phyloP scores from a whole-genome alignment of 164 flowering plant genomes.

The Protea cynaroides region DNA sequence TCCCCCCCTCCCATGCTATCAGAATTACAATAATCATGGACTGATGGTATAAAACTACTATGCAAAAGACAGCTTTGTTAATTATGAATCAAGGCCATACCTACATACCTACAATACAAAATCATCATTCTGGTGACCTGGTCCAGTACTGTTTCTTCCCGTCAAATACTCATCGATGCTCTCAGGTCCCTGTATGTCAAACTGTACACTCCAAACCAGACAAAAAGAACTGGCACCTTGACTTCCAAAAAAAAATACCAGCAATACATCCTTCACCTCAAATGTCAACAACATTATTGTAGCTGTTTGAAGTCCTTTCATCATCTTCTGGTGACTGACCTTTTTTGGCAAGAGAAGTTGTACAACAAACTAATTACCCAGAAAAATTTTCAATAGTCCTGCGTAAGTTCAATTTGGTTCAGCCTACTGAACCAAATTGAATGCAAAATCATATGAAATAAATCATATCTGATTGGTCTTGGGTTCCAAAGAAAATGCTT shows the following conservation, averaged over 20 bases:
- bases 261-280: background rate
- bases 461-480: background rate
- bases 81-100: background rate
- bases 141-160: background rate
- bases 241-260: background rate
- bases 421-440: background rate
- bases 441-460: background rate
- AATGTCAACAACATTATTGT: background rate
- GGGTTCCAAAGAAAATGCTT: constrained; percentile 2
- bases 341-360: background rate
- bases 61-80: no score
- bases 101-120: background rate
- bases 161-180: background rate
- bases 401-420: background rate
- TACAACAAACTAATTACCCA: background rate
- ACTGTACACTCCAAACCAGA: background rate
- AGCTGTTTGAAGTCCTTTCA: background rate
- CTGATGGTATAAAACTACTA: no score
- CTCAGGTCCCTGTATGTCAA: background rate
- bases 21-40: no score
- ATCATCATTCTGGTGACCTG: background rate
- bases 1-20: no score
- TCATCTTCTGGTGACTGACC: background rate
- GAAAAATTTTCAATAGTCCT: constrained; percentile 2
- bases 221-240: background rate